These are phyloP conservation scores for Kodamaea fukazawae DNA, from an alignment of 805 yeast genomes.

Conservation along the genomic window DNA sequence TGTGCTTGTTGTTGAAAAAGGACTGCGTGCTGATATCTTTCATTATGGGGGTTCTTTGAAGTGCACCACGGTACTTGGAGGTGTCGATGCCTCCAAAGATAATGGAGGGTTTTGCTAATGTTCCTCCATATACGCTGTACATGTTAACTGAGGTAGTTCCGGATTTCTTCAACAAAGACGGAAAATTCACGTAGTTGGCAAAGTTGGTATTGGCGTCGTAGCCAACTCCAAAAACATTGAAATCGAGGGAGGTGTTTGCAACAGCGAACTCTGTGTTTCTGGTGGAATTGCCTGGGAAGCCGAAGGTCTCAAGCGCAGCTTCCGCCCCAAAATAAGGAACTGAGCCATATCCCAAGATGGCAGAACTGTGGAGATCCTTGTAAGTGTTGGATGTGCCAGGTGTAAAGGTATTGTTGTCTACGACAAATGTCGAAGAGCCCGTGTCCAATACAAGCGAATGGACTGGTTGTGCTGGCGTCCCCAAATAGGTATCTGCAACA, in stretches of 20 bases:
- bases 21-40: conserved; percentile 4
- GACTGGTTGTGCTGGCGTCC: conserved; percentile 13
- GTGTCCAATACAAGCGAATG: conserved; percentile 11
- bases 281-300: conserved; percentile 4
- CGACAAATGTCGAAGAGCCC: conserved; percentile 11
- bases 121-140: conserved; percentile 16
- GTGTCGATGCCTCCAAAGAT: conserved; percentile 35
- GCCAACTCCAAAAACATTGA: conserved; percentile 18
- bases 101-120: conserved; percentile 10
- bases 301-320: conserved; percentile 4
- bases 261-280: conserved; percentile 9
- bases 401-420: neutral
- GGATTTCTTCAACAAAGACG: conserved; percentile 12
- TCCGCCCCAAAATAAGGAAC: conserved; percentile 3
- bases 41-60: conserved; percentile 16
- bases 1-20: conserved; percentile 7
- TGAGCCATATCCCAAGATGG: conserved; percentile 7
- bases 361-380: neutral
- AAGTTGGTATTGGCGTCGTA: conserved; percentile 12
- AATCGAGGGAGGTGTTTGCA: conserved; percentile 3
- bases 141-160: conserved; percentile 10
- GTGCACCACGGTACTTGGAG: conserved; percentile 23
- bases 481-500: conserved; percentile 13
- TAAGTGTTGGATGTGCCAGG: conserved; percentile 1
- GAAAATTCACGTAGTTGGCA: conserved; percentile 14